Conservation (phyloP, 2,329 filamentous ascomycete species). For the Lachnellula arida region DNA sequence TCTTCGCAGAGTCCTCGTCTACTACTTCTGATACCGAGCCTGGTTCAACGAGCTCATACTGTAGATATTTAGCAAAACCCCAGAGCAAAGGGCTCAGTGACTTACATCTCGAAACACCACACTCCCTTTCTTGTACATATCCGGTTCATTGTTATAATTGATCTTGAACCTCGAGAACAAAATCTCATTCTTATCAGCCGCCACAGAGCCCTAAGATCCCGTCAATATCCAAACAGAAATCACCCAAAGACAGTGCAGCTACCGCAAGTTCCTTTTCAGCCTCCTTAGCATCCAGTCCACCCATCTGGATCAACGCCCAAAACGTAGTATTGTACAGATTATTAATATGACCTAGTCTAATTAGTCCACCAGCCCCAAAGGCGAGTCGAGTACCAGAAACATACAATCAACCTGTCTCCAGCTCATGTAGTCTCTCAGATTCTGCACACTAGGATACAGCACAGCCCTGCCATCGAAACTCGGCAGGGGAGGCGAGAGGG, state of each 20-base stretch:
- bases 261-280: conserved; percentile 76
- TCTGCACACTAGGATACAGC: conserved; percentile 75
- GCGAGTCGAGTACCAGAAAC: conserved; percentile 30
- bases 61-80: conserved; percentile 1
- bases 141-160: conserved; percentile 96
- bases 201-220: conserved; percentile 63
- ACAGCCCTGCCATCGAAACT: conserved; percentile 93
- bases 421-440: conserved; percentile 89
- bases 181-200: conserved; percentile 93
- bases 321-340: conserved; percentile 98
- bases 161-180: conserved; percentile 83
- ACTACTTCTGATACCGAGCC: conserved; percentile 34
- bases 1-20: conserved; percentile 42
- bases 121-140: conserved; percentile 91
- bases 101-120: conserved; percentile 71
- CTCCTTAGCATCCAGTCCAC: conserved; percentile 68
- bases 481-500: conserved; percentile 69
- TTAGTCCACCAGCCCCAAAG: neutral
- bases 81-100: neutral
- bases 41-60: conserved; percentile 69
- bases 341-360: conserved; percentile 76
- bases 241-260: conserved; percentile 18
- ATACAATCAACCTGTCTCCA: conserved; percentile 96
- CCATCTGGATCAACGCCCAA: conserved; percentile 79
- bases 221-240: conserved; percentile 17